These are phyloP conservation scores for Spathaspora sp. DNA, from an alignment of 1,139 yeast species.

Conservation along the genomic window DNA sequence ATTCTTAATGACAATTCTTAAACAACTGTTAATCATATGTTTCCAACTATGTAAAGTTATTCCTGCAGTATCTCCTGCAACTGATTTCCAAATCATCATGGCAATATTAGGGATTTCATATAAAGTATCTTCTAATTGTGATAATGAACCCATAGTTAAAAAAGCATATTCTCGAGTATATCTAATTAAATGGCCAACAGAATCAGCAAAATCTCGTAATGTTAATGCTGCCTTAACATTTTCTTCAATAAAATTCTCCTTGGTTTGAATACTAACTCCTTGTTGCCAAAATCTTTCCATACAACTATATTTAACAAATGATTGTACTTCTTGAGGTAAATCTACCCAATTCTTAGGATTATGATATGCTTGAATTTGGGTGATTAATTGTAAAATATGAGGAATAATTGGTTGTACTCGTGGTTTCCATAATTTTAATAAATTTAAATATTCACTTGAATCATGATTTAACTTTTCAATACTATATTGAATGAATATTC, in stretches of 20 bases:
- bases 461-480: slow-evolving; percentile 85
- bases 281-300: slow-evolving; percentile 98
- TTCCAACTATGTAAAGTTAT: slow-evolving; percentile 96
- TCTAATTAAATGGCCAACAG: slow-evolving; percentile 94
- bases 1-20: slow-evolving; percentile 81
- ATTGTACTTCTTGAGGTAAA: slow-evolving; percentile 84
- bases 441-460: slow-evolving; percentile 69
- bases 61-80: slow-evolving; percentile 83
- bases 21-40: slow-evolving; percentile 87
- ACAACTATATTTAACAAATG: slow-evolving; percentile 85
- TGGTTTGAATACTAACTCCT: slow-evolving; percentile 91
- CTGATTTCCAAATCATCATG: slow-evolving; percentile 72
- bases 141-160: slow-evolving; percentile 82
- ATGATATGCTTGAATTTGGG: slow-evolving; percentile 92
- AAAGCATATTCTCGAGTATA: slow-evolving; percentile 96
- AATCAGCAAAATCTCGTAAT: slow-evolving; percentile 92
- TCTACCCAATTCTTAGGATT: slow-evolving; percentile 90
- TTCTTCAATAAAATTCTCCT: slow-evolving; percentile 93
- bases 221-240: slow-evolving; percentile 93
- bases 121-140: slow-evolving; percentile 85
- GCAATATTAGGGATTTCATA: slow-evolving; percentile 87
- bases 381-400: slow-evolving; percentile 78
- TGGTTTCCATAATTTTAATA: slow-evolving; percentile 86
- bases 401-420: slow-evolving; percentile 90
- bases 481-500: slow-evolving; percentile 92